Evolutionary conservation across 2,329 filamentous ascomycete genomes (phyloP).

Genomic region (Seiridium cupressi): DNA sequence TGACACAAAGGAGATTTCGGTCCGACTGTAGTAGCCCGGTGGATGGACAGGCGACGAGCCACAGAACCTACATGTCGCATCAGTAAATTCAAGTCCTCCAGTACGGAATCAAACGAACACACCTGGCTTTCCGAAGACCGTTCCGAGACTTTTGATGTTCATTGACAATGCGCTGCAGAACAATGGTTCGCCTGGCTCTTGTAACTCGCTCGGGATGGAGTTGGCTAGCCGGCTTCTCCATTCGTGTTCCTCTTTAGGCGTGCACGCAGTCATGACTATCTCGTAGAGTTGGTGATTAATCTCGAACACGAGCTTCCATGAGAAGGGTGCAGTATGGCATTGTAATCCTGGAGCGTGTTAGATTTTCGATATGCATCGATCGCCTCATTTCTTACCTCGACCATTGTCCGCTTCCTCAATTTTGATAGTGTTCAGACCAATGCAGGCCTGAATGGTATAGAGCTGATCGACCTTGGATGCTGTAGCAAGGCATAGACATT

Average conservation of each 20-base stretch:
- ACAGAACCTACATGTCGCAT: constrained; percentile 46
- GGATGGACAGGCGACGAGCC: constrained; percentile 72
- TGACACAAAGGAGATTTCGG: constrained; percentile 67
- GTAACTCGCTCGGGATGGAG: constrained; percentile 47
- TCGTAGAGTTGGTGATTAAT: constrained; percentile 76
- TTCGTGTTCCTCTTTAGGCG: constrained; percentile 71
- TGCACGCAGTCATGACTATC: constrained; percentile 83
- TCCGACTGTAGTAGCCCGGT: constrained; percentile 72
- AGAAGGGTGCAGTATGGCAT: constrained; percentile 81
- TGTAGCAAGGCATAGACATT: constrained; percentile 74
- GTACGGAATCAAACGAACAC: background rate
- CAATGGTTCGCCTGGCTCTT: constrained; percentile 42
- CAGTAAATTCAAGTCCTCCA: background rate
- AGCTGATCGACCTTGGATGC: constrained; percentile 61
- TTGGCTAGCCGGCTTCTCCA: constrained; percentile 72
- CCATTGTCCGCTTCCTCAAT: constrained; percentile 75
- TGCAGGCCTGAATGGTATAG: constrained; percentile 73
- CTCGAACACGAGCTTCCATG: constrained; percentile 90
- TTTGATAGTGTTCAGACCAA: constrained; percentile 63
- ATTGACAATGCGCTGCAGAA: constrained; percentile 65
- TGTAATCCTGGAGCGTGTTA: constrained; percentile 62
- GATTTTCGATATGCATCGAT: background rate
- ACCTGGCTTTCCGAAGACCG: constrained; percentile 73
- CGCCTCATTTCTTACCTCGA: constrained; percentile 51
- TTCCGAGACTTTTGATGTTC: constrained; percentile 71